Conservation (phyloP, 345 rosid species). For the Linum usitatissimum region DNA sequence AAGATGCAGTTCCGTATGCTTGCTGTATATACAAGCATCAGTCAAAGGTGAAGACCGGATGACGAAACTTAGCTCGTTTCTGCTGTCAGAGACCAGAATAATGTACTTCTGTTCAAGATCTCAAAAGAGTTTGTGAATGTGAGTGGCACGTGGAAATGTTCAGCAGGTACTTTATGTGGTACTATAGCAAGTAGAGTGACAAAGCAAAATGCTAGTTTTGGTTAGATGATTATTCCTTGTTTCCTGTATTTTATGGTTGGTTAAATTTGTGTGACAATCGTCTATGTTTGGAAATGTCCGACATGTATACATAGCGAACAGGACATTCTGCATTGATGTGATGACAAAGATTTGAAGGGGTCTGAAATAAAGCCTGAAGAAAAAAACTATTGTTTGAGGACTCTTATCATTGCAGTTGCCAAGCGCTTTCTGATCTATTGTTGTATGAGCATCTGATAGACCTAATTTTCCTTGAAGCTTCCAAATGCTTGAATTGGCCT, state of each 20-base stretch:
- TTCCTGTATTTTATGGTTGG: background rate
- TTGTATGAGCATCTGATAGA: no score
- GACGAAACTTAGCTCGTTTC: background rate
- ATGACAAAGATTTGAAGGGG: background rate
- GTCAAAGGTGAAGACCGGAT: background rate
- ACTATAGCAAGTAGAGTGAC: background rate
- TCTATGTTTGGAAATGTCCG: background rate
- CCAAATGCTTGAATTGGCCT: no score
- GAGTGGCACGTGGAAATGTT: background rate
- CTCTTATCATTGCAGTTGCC: no score
- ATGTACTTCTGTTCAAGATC: background rate
- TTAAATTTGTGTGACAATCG: background rate
- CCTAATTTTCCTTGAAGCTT: no score
- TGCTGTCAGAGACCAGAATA: background rate
- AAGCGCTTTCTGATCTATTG: no score
- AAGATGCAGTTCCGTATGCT: background rate
- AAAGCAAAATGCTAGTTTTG: background rate
- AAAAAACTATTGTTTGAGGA: no score
- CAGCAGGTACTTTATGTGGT: background rate
- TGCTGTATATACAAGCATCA: background rate
- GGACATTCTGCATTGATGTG: background rate
- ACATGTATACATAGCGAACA: background rate
- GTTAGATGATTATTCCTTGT: background rate
- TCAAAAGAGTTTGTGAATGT: background rate
- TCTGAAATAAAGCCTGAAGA: background rate